A percentile compares a stretch with the other conserved stretches of the same genome.
Evolutionary conservation across 805 yeast genomes (phyloP).

Genomic region (Saccharomycopsis amapae): DNA sequence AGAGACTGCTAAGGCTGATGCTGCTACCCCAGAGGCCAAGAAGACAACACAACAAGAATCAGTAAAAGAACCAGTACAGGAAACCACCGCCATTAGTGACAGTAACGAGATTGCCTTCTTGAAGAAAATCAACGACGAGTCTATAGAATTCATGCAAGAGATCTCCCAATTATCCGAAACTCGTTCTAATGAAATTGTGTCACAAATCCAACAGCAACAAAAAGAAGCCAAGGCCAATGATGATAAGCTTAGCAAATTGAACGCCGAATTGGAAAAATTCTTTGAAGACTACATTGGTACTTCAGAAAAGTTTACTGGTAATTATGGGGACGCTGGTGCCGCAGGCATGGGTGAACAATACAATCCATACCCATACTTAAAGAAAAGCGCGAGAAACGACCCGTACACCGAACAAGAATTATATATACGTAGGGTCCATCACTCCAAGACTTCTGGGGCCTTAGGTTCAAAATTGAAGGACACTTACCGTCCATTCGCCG

Average conservation of each 20-base stretch:
- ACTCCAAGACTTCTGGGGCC: slow-evolving; percentile 43
- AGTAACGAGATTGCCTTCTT: slow-evolving; percentile 2
- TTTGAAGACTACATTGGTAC: slow-evolving; percentile 18
- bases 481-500: slow-evolving; percentile 65
- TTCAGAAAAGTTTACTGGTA: slow-evolving; percentile 11
- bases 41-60: no score
- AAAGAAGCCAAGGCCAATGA: not conserved
- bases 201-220: not conserved
- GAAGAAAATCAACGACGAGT: slow-evolving; percentile 15
- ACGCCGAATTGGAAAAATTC: slow-evolving; percentile 10
- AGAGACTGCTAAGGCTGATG: no score
- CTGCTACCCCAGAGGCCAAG: no score
- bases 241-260: slow-evolving; percentile 11
- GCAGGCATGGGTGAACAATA: not conserved
- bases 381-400: slow-evolving; percentile 50
- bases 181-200: slow-evolving; percentile 4
- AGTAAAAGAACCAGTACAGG: no score
- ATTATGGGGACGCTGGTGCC: not conserved
- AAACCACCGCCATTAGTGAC: no score
- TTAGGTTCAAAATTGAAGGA: slow-evolving; percentile 60
- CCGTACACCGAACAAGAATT: slow-evolving; percentile 76
- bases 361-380: slow-evolving; percentile 50
- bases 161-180: slow-evolving; percentile 2
- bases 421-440: slow-evolving; percentile 63
- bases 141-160: slow-evolving; percentile 8